phyloP scores from a whole-genome alignment of 441 rosid species.

The Geranium incanum region DNA sequence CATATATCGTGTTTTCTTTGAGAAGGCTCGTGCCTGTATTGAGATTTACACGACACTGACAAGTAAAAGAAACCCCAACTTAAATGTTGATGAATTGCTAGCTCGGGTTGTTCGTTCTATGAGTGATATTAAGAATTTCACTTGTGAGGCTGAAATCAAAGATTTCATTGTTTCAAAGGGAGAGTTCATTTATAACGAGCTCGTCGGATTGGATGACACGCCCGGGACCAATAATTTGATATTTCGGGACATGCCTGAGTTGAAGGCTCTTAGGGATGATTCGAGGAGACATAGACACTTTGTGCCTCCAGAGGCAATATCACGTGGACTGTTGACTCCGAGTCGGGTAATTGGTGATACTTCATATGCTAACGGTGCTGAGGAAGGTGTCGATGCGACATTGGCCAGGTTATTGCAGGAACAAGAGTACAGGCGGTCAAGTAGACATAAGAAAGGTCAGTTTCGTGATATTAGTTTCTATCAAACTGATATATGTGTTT shows the following conservation, averaged over 20 bases:
- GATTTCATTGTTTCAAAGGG: constrained; percentile 6
- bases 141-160: constrained; percentile 24
- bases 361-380: neutral
- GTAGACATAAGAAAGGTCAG: neutral
- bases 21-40: constrained; percentile 54
- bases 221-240: neutral
- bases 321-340: neutral
- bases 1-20: constrained; percentile 41
- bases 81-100: constrained; percentile 61
- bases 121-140: constrained; percentile 50
- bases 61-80: constrained; percentile 52
- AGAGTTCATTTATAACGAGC: constrained; percentile 3
- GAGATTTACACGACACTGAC: constrained; percentile 64
- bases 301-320: neutral
- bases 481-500: neutral
- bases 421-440: constrained; percentile 1
- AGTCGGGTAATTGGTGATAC: neutral
- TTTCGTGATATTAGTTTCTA: neutral
- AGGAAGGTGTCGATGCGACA: neutral
- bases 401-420: constrained; percentile 8
- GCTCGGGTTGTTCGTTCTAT: constrained; percentile 62
- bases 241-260: constrained; percentile 1
- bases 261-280: neutral
- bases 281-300: neutral
- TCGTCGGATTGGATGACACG: constrained; percentile 5